These are phyloP conservation scores for Tylopilus felleus DNA, from an alignment of 768 basidiomycete species.

Conservation along the genomic window DNA sequence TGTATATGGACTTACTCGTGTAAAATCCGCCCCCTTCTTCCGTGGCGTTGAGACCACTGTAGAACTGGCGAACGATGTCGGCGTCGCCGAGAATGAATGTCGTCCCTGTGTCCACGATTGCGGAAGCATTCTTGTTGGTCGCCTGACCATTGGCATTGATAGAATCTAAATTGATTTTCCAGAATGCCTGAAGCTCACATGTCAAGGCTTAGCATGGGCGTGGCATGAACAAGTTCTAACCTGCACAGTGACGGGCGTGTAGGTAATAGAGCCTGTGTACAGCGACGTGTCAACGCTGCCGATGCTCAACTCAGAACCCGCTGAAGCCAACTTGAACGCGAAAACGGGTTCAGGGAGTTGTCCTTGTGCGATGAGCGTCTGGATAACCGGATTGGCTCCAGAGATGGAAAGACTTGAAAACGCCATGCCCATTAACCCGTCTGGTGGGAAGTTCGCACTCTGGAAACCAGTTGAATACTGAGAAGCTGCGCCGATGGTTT, in stretches of 20 bases:
- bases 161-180: conserved; percentile 20
- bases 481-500: conserved; percentile 23
- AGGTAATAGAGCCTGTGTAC: conserved; percentile 40
- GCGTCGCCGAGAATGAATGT: conserved; percentile 41
- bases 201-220: neutral
- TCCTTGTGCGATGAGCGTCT: conserved; percentile 41
- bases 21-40: conserved; percentile 35
- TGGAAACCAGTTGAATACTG: conserved; percentile 18
- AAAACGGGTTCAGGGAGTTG: conserved; percentile 33
- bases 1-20: conserved; percentile 19
- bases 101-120: conserved; percentile 51
- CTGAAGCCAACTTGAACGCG: conserved; percentile 38
- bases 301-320: conserved; percentile 36
- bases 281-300: conserved; percentile 40
- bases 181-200: conserved; percentile 14
- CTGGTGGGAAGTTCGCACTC: conserved; percentile 15
- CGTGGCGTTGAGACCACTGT: conserved; percentile 30
- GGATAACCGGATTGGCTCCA: conserved; percentile 36
- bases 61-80: conserved; percentile 32
- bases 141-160: conserved; percentile 23
- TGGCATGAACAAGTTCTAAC: conserved; percentile 13
- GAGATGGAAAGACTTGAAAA: conserved; percentile 39
- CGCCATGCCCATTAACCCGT: conserved; percentile 42
- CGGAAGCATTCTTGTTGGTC: conserved; percentile 5
- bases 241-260: conserved; percentile 29